These are phyloP conservation scores for Neurospora pannonica DNA, from an alignment of 495 filamentous ascomycete genomes.

Conservation along the genomic window DNA sequence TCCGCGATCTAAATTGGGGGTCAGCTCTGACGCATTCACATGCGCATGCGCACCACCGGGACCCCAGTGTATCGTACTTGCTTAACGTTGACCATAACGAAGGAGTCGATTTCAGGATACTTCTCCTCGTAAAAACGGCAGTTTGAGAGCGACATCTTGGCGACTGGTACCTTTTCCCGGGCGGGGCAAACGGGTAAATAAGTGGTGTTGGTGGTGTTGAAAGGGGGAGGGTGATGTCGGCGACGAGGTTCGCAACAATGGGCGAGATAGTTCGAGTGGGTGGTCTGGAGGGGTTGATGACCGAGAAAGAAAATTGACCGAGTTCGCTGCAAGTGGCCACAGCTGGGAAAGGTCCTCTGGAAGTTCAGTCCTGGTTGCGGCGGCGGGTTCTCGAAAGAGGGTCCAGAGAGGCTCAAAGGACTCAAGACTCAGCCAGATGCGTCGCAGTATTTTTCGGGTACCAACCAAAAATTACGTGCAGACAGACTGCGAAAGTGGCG, in stretches of 20 bases:
- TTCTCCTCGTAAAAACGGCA: slow-evolving; percentile 91
- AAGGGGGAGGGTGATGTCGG: background rate
- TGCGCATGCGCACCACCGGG: slow-evolving; percentile 7
- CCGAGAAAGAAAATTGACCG: background rate
- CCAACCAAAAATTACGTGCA: slow-evolving; percentile 17
- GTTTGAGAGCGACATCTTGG: slow-evolving; percentile 90
- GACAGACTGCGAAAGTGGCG: background rate
- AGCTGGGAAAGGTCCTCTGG: background rate
- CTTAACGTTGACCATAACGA: slow-evolving; percentile 98
- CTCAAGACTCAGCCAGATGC: slow-evolving; percentile 11
- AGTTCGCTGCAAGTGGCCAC: slow-evolving; percentile 4
- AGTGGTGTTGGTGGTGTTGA: background rate
- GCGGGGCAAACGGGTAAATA: slow-evolving; percentile 9
- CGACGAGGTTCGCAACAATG: background rate
- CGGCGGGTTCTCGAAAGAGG: slow-evolving; percentile 2
- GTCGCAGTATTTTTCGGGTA: slow-evolving; percentile 19
- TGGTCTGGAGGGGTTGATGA: background rate
- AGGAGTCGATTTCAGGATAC: slow-evolving; percentile 96
- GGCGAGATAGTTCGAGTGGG: background rate
- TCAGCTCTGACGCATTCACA: background rate
- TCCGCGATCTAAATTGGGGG: slow-evolving; percentile 69
- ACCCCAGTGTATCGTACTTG: slow-evolving; percentile 49
- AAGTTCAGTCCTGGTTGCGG: background rate
- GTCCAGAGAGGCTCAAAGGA: slow-evolving; percentile 9
- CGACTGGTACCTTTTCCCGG: slow-evolving; percentile 15